phyloP scores from a whole-genome alignment of 1,284 basidiomycete genomes.

The Coriolopsis trogii region DNA sequence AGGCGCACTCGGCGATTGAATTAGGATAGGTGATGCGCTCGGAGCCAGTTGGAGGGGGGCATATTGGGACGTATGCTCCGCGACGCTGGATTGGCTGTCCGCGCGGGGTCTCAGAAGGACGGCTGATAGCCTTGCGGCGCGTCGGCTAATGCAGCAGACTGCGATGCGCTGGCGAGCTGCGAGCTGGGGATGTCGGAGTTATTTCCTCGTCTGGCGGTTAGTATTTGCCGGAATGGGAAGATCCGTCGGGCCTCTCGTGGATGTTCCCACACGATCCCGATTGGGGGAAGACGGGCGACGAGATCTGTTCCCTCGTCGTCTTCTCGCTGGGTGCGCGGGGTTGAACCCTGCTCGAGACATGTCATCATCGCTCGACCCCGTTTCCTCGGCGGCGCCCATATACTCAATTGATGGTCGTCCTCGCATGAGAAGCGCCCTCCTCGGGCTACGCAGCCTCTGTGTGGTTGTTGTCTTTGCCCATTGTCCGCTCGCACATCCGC shows the following conservation, averaged over 20 bases:
- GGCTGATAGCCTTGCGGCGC: constrained; percentile 22
- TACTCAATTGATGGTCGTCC: constrained; percentile 8
- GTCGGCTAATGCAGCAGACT: constrained; percentile 13
- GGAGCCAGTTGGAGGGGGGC: constrained; percentile 8
- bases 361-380: constrained; percentile 21
- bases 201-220: constrained; percentile 13
- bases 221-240: constrained; percentile 16
- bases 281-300: constrained; percentile 7
- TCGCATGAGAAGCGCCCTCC: constrained; percentile 1
- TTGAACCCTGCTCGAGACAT: constrained; percentile 5
- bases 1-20: constrained; percentile 4
- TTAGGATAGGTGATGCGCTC: constrained; percentile 6
- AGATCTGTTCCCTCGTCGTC: constrained; percentile 18
- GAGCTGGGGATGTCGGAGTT: constrained; percentile 24
- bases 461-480: not conserved
- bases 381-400: constrained; percentile 10
- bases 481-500: constrained; percentile 4
- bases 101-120: constrained; percentile 14
- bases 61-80: constrained; percentile 12
- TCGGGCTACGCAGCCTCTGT: no score
- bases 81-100: constrained; percentile 12
- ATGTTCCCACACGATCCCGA: constrained; percentile 16
- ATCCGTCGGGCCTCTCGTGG: constrained; percentile 21
- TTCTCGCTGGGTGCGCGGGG: constrained; percentile 16
- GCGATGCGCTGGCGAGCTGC: constrained; percentile 5